Conservation (phyloP, 176 grass and related monocot species). For the Ampelocalamus luodianensis region DNA sequence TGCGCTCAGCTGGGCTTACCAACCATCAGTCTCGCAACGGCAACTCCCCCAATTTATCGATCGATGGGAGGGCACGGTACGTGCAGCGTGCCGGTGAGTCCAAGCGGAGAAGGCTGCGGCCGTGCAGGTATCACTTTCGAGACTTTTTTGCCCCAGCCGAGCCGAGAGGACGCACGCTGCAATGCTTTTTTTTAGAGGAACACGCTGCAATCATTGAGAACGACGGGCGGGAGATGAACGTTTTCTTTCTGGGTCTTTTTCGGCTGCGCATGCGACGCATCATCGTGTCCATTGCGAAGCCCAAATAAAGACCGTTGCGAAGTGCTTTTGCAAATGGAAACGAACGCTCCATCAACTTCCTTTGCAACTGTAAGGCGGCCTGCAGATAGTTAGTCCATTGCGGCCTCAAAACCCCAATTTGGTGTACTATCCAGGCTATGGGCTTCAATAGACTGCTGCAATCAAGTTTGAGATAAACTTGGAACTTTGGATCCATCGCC, state of each 20-base stretch:
- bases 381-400: background rate
- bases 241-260: too few relatives aligned
- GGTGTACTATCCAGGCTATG: background rate
- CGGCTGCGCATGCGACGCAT: too few relatives aligned
- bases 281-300: too few relatives aligned
- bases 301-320: too few relatives aligned
- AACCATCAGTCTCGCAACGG: background rate
- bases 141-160: too few relatives aligned
- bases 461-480: too few relatives aligned
- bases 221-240: background rate
- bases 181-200: too few relatives aligned
- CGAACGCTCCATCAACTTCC: background rate
- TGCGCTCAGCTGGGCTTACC: background rate
- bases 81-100: background rate
- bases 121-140: background rate
- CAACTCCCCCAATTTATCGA: background rate
- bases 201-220: too few relatives aligned
- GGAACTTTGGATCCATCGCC: background rate
- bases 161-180: too few relatives aligned
- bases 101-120: background rate
- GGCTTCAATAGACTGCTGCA: background rate
- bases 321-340: background rate
- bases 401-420: background rate
- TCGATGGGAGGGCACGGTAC: too few relatives aligned
- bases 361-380: too few relatives aligned